Conservation (phyloP, 2,329 filamentous ascomycete genomes). For the Celoporthe dispersa region DNA sequence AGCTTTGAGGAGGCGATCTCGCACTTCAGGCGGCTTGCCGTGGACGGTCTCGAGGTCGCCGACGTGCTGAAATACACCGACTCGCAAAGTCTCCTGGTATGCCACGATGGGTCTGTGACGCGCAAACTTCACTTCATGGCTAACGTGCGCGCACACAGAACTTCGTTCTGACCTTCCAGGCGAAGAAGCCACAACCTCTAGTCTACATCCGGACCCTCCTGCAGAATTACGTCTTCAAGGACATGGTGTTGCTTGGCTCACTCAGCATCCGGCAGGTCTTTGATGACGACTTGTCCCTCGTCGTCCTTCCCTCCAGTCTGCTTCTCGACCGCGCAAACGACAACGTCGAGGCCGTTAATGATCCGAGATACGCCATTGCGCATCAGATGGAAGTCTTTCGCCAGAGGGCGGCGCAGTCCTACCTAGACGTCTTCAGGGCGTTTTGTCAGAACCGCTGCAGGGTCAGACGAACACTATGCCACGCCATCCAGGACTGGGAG, state of each 20-base stretch:
- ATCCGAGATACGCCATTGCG: constrained; percentile 75
- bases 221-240: constrained; percentile 75
- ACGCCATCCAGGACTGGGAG: constrained; percentile 83
- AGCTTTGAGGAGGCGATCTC: constrained; percentile 72
- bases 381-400: constrained; percentile 74
- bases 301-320: constrained; percentile 72
- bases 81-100: constrained; percentile 71
- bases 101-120: constrained; percentile 33
- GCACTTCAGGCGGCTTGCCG: constrained; percentile 71
- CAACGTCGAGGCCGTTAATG: constrained; percentile 72
- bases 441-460: constrained; percentile 90
- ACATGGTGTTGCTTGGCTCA: constrained; percentile 69
- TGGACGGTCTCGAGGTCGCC: constrained; percentile 72
- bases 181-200: constrained; percentile 79
- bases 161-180: constrained; percentile 75
- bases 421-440: constrained; percentile 81
- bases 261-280: constrained; percentile 76
- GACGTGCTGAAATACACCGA: constrained; percentile 70
- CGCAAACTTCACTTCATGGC: neutral
- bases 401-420: constrained; percentile 67
- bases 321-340: constrained; percentile 78
- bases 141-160: constrained; percentile 54
- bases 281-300: constrained; percentile 78
- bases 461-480: constrained; percentile 85
- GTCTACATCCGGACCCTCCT: constrained; percentile 83